Evolutionary conservation across 192 early-diverging fungal species (phyloP), one percentile per base, ranked within the genome.

Genomic region (Linnemannia hyalina): DNA sequence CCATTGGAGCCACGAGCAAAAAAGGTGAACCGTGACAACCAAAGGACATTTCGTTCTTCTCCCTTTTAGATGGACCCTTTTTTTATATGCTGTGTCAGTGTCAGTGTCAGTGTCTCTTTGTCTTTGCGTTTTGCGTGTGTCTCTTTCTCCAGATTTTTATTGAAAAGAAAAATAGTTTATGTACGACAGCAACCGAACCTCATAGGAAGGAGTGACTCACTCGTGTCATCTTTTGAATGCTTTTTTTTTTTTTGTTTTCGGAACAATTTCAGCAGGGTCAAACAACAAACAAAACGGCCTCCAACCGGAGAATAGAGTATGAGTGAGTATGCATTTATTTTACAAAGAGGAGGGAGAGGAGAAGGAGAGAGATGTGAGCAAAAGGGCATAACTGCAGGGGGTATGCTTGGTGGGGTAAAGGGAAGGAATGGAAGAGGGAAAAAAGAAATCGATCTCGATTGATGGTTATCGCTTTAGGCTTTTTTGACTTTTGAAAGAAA

Each of bases 401-500:
- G 60, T 65, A 32, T 26, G 60, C 26, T 65, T 57, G n/a, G 23
- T 65, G 29, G 11, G 29, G 26, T 29, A 15, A 65, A 32, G 29
- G 23, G 29, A 4, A 6, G 11, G 49, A 52, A 52, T 20, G 49
- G 49, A 16, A 11, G 49, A 22, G 49, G 49, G 18, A 52, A 52
- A 1, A 46, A 46, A 35, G 35, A 52, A 20, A 52, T 52, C 49
- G 49, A 52, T 52, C 32, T 26, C 60, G 60, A 65, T 26, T 29
- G 60, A 3, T 32, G n/a, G 60, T 65, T 65, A 65, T 65, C 29
- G 7, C 60, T 15, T 32, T 26, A 65, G 29, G 9, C 35, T 65
- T 60, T 81, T 71, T 81, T 68, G 47, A 54, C 68, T 13, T 40
- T 29, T 42, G 42, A 16, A 16, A 60, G 15, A 57, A 26, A 75